Conservation (phyloP, 768 basidiomycete species). For the Tremella fuciformis region DNA sequence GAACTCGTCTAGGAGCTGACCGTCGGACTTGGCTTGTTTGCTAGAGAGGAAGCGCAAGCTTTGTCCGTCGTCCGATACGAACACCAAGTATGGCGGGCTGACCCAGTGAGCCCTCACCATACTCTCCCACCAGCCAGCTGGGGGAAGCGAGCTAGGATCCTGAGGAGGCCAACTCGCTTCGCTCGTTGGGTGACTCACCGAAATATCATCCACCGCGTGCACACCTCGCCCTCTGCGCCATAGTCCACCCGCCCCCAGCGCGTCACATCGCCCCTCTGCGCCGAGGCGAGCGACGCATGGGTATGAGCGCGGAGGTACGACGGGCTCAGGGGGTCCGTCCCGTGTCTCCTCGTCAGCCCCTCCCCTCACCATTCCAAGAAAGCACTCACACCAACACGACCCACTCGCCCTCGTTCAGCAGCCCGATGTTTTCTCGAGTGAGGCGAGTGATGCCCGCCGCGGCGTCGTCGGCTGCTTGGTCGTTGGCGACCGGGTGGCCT, state of each 20-base stretch:
- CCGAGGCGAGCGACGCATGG: constrained; percentile 30
- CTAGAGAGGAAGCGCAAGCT: constrained; percentile 77
- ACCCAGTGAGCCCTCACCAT: too few relatives aligned
- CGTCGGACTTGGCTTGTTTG: constrained; percentile 33
- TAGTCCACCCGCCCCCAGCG: constrained; percentile 86
- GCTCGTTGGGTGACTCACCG: constrained; percentile 56
- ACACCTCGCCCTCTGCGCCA: constrained; percentile 73
- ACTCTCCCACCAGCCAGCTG: too few relatives aligned
- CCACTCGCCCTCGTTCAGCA: constrained; percentile 60
- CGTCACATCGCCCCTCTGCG: constrained; percentile 61
- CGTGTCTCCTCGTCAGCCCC: constrained; percentile 1
- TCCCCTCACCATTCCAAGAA: not conserved
- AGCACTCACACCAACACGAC: constrained; percentile 67
- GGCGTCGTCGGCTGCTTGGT: not conserved
- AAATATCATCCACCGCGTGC: constrained; percentile 84
- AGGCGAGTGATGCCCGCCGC: not conserved
- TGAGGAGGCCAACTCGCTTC: not conserved
- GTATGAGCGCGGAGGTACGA: constrained; percentile 5
- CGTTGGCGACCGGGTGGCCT: not conserved
- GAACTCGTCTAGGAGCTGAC: not conserved
- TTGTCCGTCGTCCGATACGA: constrained; percentile 68
- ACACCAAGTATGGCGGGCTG: constrained; percentile 74
- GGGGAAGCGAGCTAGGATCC: too few relatives aligned
- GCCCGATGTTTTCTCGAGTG: not conserved
- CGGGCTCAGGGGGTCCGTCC: not conserved